phyloP scores from a whole-genome alignment of 345 rosid genomes.

The Brassica incana region DNA sequence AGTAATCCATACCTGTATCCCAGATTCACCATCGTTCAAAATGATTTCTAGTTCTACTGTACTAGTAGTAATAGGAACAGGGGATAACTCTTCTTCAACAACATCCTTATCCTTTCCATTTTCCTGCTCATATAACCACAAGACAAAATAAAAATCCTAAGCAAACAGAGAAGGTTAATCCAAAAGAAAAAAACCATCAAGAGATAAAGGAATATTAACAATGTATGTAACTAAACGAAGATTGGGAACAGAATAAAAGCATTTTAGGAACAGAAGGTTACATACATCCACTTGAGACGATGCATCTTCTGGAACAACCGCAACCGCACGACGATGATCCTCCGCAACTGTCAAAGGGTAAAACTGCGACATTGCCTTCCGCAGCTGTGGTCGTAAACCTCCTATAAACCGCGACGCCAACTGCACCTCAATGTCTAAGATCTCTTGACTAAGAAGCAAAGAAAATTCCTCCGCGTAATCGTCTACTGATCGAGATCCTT shows the following conservation, averaged over 20 bases:
- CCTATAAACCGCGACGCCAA: neutral
- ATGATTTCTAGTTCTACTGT: neutral
- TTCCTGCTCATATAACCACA: neutral
- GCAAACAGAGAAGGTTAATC: neutral
- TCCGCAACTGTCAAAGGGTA: neutral
- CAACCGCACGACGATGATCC: neutral
- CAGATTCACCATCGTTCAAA: neutral
- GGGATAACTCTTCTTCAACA: slow-evolving; percentile 1
- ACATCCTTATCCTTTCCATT: neutral
- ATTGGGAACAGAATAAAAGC: neutral
- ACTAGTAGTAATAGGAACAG: neutral
- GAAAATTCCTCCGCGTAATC: neutral
- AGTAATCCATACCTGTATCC: neutral
- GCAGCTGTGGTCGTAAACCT: no score
- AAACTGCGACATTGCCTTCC: neutral
- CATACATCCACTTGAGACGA: slow-evolving; percentile 29
- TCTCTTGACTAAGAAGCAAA: neutral
- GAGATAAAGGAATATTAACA: slow-evolving; percentile 1
- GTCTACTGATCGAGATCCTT: neutral
- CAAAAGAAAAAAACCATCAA: slow-evolving; percentile 12
- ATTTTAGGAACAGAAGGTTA: slow-evolving; percentile 12
- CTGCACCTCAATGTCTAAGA: neutral
- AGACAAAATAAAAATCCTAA: neutral
- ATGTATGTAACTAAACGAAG: neutral
- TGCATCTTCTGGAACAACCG: neutral